Evolutionary conservation across 352 stramenopile genomes (phyloP).

Genomic region (Phytopythium chamaehyphon): DNA sequence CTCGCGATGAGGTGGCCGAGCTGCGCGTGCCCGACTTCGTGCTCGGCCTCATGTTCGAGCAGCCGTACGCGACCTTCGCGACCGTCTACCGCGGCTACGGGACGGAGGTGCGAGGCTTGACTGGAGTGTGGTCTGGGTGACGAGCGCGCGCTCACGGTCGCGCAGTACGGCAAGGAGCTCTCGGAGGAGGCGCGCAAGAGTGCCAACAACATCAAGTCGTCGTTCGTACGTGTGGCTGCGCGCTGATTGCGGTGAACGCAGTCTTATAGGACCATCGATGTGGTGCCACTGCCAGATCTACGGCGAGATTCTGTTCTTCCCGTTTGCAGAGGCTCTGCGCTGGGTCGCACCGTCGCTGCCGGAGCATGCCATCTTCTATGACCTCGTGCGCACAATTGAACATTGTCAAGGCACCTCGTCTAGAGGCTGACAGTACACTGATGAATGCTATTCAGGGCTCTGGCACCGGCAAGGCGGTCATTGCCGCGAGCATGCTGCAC

Average conservation of each 20-base stretch:
- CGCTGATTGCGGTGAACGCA: background rate
- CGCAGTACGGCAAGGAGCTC: slow-evolving; percentile 79
- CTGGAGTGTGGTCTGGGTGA: too few species aligned
- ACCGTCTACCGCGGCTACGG: slow-evolving; percentile 60
- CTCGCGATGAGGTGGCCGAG: slow-evolving; percentile 65
- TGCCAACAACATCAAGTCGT: slow-evolving; percentile 76
- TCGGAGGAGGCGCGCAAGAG: slow-evolving; percentile 75
- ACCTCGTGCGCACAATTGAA: slow-evolving; percentile 41
- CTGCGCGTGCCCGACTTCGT: slow-evolving; percentile 79
- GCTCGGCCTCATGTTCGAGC: slow-evolving; percentile 72
- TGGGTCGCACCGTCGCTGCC: slow-evolving; percentile 58
- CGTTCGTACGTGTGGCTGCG: slow-evolving; percentile 39
- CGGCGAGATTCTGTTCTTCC: slow-evolving; percentile 83
- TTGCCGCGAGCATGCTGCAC: slow-evolving; percentile 72
- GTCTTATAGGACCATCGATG: background rate
- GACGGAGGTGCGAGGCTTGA: slow-evolving; percentile 30
- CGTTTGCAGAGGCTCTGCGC: slow-evolving; percentile 70
- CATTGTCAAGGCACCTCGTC: background rate
- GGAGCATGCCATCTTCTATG: slow-evolving; percentile 77
- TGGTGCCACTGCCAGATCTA: slow-evolving; percentile 48
- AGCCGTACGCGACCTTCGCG: slow-evolving; percentile 65
- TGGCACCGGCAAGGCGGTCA: slow-evolving; percentile 75
- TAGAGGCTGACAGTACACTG: background rate
- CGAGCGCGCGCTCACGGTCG: background rate
- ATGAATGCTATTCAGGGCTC: slow-evolving; percentile 42